Evolutionary conservation across 495 filamentous ascomycete species (phyloP), one percentile per base, ranked within the genome.

Genomic region (Cladorrhinum samala): DNA sequence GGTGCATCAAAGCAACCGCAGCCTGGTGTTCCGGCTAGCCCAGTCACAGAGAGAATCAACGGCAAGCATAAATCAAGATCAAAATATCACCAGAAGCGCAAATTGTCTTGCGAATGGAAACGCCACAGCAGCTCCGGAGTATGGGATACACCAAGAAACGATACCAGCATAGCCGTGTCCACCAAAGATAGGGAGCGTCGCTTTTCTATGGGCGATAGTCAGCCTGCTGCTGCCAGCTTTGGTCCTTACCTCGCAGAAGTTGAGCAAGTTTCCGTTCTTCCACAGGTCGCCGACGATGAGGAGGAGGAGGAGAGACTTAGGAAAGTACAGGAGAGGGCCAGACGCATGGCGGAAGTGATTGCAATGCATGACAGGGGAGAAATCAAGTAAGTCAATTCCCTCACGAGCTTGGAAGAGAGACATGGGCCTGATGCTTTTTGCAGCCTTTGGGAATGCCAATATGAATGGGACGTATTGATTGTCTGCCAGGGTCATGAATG

Each of bases 401-500:
- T 19, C 42, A 30, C 14, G 17, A 24, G 18, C 21, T 19, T 20
- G 13, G 3, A 23, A 7, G n/a, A 53, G 1, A 27, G 25, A 38
- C 17, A 45, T 27, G 5, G n/a, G 2, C 18, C 7, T 25, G 9
- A 55, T 24, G 6, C 3, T 11, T 18, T 16, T 33, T 14, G 8
- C 52, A 60, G 57, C 1, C 52, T 63, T 9, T 63, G 52, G 52
- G 54, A 56, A 3, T 20, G 17, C 3, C 54, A 45, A 2, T 47
- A 38, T 9, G 54, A 58, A 8, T 62, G 54, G 56, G 60, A 63
- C 18, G 55, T 63, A 25, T 2, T 48, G 23, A 38, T 65, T 13
- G 14, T 16, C 11, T 65, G 62, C 42, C 16, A 30, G 1, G 20
- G 8, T 7, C 11, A 1, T 4, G 2, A 8, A 1, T 61, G 43